A percentile compares a stretch with the other conserved stretches of the same genome.
These are phyloP conservation scores for Trapa incisa DNA, from an alignment of 345 rosid species.

Conservation along the genomic window DNA sequence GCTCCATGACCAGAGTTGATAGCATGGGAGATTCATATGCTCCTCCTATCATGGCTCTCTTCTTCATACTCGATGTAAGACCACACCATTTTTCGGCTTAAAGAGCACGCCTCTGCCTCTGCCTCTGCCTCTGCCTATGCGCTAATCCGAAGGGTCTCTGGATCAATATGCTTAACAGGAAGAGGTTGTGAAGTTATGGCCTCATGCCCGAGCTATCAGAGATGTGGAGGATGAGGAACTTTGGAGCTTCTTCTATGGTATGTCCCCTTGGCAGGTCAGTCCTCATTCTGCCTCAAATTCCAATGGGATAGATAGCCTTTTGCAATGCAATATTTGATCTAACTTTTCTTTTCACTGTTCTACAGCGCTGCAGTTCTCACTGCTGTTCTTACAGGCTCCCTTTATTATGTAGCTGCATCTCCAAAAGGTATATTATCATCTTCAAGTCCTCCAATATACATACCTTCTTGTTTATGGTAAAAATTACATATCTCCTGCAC, in stretches of 20 bases:
- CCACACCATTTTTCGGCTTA: background rate
- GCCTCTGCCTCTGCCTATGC: no score
- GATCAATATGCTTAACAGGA: conserved; percentile 32
- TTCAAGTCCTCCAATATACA: background rate
- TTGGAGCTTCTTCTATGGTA: conserved; percentile 89
- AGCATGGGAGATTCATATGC: conserved; percentile 71
- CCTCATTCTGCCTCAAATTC: background rate
- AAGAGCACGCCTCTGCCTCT: no score
- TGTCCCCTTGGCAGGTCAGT: conserved; percentile 93
- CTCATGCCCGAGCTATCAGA: conserved; percentile 92
- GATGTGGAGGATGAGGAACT: conserved; percentile 99
- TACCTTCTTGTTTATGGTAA: background rate
- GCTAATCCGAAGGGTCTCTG: background rate
- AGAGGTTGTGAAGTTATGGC: conserved; percentile 90
- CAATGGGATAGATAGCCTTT: no score
- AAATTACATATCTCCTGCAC: conserved; percentile 9
- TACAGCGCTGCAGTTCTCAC: conserved; percentile 68
- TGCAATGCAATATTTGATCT: no score
- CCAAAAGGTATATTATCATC: conserved; percentile 51
- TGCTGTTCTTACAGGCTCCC: conserved; percentile 82
- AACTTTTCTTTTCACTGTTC: no score
- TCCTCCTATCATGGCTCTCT: conserved; percentile 94
- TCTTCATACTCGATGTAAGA: conserved; percentile 75
- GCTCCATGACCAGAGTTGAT: conserved; percentile 77
- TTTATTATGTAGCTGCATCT: conserved; percentile 79